Evolutionary conservation across 2,329 filamentous ascomycete genomes (phyloP).

Genomic region (Colletotrichum chrysophilum): DNA sequence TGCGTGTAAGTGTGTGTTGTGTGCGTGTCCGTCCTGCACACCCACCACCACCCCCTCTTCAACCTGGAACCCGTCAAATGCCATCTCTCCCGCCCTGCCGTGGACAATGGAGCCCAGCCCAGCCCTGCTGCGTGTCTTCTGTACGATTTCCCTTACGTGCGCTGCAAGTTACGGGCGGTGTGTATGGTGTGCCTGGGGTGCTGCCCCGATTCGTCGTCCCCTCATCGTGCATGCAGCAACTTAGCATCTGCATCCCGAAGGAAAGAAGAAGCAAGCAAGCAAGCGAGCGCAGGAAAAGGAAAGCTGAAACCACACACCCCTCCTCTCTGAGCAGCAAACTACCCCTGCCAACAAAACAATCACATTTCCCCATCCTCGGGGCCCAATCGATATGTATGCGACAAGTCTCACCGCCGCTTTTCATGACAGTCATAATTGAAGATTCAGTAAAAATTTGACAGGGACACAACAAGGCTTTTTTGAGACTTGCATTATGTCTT

Average conservation of each 20-base stretch:
- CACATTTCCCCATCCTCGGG: neutral
- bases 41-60: neutral
- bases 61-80: neutral
- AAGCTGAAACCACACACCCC: slow-evolving; percentile 6
- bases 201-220: slow-evolving; percentile 13
- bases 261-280: neutral
- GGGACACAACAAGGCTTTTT: neutral
- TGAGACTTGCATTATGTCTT: neutral
- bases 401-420: neutral
- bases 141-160: slow-evolving; percentile 13
- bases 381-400: neutral
- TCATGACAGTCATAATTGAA: neutral
- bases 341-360: neutral
- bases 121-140: neutral
- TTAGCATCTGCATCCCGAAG: neutral
- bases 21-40: neutral
- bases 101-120: neutral
- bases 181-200: neutral
- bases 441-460: neutral
- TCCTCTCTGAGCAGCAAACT: neutral
- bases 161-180: neutral
- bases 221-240: slow-evolving; percentile 3
- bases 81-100: neutral
- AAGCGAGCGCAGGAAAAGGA: neutral
- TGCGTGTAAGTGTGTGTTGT: neutral